Evolutionary conservation across 2,329 filamentous ascomycete genomes (phyloP), one percentile per base, ranked within the genome.

Genomic region (Trichophyton rubrum): DNA sequence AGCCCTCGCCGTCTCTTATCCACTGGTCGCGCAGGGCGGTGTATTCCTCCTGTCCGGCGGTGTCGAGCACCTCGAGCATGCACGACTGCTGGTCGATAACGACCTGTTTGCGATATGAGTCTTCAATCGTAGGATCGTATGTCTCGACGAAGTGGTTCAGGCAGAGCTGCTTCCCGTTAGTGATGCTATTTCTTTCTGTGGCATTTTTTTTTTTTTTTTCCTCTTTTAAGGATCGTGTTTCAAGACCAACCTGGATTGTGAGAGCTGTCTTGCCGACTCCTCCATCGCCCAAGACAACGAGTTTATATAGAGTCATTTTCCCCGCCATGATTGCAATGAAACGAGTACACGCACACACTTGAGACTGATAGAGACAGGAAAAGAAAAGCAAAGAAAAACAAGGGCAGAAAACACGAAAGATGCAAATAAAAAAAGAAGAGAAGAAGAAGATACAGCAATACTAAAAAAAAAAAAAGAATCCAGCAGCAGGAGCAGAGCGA

Each of bases 21-120:
- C 97, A 99, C 79, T 97, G 93, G 80, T 99, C 93, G 73, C 93
- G 84, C 93, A 99, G 97, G 59, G 93, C 93, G 61, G 91, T 96
- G 80, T 97, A 99, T 79, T 99, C 93, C 78, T 99, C 93, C 77
- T 99, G 93, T 63, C 93, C 93, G 64, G 93, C 93, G 60, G 93
- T 99, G 77, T 99, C 93, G 69, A 96, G 83, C 56, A 96, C 90
- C 73, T 95, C 90, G 67, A 95, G 84, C 90, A 95, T 95, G 78
- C 90, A 95, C 47, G 90, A 89, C 74, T 93, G 88, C 61, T 85
- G 83, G 62, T 96, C 90, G 64, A 96, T 88, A 67, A 90, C 88
- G 63, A 91, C 88, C 74, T 91, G 88, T 77, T 92, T 92, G 68
- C 88, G 83, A 73, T 92, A 92, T 62, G 88, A 92, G 74, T 92